phyloP scores from a whole-genome alignment of 2,329 filamentous ascomycete genomes.

The Leptosphaerulina australis region DNA sequence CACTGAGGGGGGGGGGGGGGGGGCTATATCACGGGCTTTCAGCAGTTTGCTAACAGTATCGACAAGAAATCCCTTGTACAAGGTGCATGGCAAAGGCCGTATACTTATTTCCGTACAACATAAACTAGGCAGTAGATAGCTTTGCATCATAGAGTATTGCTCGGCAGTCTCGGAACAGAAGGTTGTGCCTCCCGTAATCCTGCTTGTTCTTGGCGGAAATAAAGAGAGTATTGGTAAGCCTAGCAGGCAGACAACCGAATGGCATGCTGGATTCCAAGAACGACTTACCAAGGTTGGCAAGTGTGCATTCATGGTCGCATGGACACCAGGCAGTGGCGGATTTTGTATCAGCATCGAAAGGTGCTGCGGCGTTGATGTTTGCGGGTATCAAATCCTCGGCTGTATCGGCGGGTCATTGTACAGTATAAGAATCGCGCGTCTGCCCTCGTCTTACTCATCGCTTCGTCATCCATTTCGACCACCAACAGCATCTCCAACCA shows the following conservation, averaged over 20 bases:
- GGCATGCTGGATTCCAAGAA: constrained; percentile 3
- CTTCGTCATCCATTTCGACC: constrained; percentile 7
- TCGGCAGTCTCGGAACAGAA: constrained; percentile 30
- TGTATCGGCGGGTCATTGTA: too few species aligned
- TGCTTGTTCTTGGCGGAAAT: constrained; percentile 18
- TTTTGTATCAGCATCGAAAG: constrained; percentile 3
- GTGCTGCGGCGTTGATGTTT: constrained; percentile 8
- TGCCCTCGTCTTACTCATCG: constrained; percentile 7
- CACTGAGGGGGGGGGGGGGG: too few species aligned
- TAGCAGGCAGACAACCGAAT: constrained; percentile 20
- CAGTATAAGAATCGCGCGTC: too few species aligned
- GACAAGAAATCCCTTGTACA: too few species aligned
- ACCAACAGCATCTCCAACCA: constrained; percentile 12
- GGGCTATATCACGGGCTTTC: too few species aligned
- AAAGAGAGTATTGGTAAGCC: constrained; percentile 30
- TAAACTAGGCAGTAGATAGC: constrained; percentile 6
- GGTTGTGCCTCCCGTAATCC: constrained; percentile 21
- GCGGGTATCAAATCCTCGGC: too few species aligned
- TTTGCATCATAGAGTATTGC: constrained; percentile 8
- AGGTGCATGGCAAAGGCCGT: too few species aligned
- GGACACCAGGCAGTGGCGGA: constrained; percentile 16
- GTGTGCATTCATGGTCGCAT: constrained; percentile 13
- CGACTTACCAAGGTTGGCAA: constrained; percentile 26
- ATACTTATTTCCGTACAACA: too few species aligned
- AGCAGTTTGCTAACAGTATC: too few species aligned